Conservation (phyloP, 192 early-diverging fungal genomes). For the Umbelopsis vinacea region DNA sequence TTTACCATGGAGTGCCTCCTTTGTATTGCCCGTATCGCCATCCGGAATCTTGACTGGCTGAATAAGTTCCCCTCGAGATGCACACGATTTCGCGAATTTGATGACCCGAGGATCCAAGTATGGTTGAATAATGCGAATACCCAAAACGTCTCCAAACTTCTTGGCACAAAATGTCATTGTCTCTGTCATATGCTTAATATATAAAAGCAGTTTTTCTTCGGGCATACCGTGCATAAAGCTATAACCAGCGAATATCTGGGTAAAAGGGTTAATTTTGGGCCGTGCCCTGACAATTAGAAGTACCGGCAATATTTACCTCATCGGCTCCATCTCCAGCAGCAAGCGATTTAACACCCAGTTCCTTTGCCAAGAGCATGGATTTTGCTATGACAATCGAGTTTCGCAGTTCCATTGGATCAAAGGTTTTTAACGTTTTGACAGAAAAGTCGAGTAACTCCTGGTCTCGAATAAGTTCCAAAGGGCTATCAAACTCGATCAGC, state of each 20-base stretch:
- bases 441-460: constrained; percentile 53
- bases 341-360: constrained; percentile 49
- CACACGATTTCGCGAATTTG: constrained; percentile 55
- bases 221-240: constrained; percentile 61
- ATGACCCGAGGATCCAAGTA: constrained; percentile 59
- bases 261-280: not conserved
- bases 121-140: constrained; percentile 53
- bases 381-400: constrained; percentile 63
- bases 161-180: constrained; percentile 58
- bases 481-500: constrained; percentile 45
- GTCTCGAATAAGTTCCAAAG: constrained; percentile 39
- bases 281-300: not conserved
- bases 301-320: constrained; percentile 34
- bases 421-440: constrained; percentile 58
- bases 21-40: constrained; percentile 13
- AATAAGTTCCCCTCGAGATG: constrained; percentile 9
- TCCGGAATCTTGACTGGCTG: constrained; percentile 27
- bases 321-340: constrained; percentile 73
- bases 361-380: constrained; percentile 49
- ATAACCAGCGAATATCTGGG: constrained; percentile 68
- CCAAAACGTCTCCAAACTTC: constrained; percentile 50
- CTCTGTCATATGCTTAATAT: constrained; percentile 53
- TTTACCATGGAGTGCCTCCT: constrained; percentile 54
- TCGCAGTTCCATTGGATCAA: constrained; percentile 77
- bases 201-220: constrained; percentile 47